Evolutionary conservation across 306 rosid genomes (phyloP), one percentile per base, ranked within the genome.

Genomic region (Aeschynomene evenia): DNA sequence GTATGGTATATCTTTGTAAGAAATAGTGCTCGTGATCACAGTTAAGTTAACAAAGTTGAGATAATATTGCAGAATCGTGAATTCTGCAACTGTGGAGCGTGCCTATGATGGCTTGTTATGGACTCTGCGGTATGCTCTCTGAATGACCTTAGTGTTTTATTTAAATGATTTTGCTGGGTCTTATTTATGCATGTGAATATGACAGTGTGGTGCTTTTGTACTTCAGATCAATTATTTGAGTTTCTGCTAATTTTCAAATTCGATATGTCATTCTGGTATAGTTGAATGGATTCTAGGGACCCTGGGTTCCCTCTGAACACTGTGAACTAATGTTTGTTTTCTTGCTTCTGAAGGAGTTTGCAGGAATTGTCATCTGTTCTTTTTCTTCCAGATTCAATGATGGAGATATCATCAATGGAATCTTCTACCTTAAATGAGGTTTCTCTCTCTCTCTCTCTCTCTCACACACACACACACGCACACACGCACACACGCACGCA

Each of bases 31-130:
- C 46, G 26, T 34, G 59, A 52, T 60, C 23, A 68, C 43, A n/a
- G 24, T 54, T 60, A 39, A 46, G 33, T 63, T 82, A 43, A 82
- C 66, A 48, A 46, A 49, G 59, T 75, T 62, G 68, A 68, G 46
- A 61, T 70, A 24, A 43, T 85, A 53, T 80, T 85, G 86, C 96
- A 93, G 98, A 81, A 87, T 90, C 49, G 69, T 90, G 86, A 90
- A 85, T 46, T 89, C 87, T 77, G 97, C 98, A 19, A 90, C 85
- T 79, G 77, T 80, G 83, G 88, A 84, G 50, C 96, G 82, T 45
- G 78, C 84, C 74, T 93, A 88, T 76, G 96, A 91, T 82, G 91
- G 91, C 51, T 84, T 91, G 70, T 75, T 93, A 72, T 93, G 98
- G 98, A 93, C 92, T 63, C 74, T 90, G 64, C 83, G 96, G 97